Evolutionary conservation across 1,139 yeast species (phyloP), one percentile per base, ranked within the genome.

Genomic region (Torulaspora pretoriensis): DNA sequence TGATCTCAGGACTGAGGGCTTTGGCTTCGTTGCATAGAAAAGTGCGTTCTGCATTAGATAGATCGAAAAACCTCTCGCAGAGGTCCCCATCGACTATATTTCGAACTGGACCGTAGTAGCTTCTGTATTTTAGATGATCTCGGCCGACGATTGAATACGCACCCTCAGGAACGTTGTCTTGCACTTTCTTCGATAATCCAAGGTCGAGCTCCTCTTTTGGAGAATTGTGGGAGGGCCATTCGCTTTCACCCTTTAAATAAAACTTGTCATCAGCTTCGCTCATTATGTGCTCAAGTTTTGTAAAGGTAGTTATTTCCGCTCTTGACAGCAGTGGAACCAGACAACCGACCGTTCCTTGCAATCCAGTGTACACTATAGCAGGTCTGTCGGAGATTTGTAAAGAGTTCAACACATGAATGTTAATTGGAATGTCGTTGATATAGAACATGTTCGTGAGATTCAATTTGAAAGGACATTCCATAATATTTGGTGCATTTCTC

Each of bases 11-110:
- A 7, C 45, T 32, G 3, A 40, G 16, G 7, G 49, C 45, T 9
- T 48, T 49, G 6, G 53, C 31, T 3, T 49, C 43, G 10, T 50
- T 45, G 27, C 53, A 51, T 9, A 61, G 41, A 12, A 50, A 36
- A 5, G 44, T 38, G 40, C 59, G 60, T 38, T 59, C 63, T 17
- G 49, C 35, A 1, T 47, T 35, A 2, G 51, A 42, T 13, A 58
- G 36, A 6, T 31, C 35, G 17, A 54, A 30, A 34, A 52, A 61
- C 10, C 46, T 42, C 56, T 88, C 97, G 42, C 92, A 70, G 24
- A 87, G 69, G 62, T 92, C 97, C 8, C 98, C 98, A 64, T 92
- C 97, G 36, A 92, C 73, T 2, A 86, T 81, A 44, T 80, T 75
- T 53, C 81, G 82, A 5, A 75, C 78, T 0, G 97, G 96, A 16